Conservation (phyloP, 2,329 filamentous ascomycete species). For the Pseudomassariella vexata region DNA sequence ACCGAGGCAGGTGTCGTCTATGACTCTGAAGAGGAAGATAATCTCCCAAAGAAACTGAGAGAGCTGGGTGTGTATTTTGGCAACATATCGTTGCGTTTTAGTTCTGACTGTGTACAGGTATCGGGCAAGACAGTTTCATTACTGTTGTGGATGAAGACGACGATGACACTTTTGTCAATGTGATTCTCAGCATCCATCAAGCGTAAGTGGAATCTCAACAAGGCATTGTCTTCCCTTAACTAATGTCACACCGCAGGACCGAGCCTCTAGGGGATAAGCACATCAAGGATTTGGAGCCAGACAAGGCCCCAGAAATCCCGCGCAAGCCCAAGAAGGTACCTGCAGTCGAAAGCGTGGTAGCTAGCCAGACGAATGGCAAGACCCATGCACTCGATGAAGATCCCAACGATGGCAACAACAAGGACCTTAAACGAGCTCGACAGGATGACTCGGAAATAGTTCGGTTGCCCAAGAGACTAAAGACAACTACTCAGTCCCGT, state of each 20-base stretch:
- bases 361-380: constrained; percentile 34
- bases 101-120: constrained; percentile 38
- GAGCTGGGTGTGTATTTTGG: constrained; percentile 56
- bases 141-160: constrained; percentile 83
- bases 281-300: constrained; percentile 40
- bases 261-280: constrained; percentile 43
- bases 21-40: constrained; percentile 83
- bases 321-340: constrained; percentile 43
- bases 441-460: constrained; percentile 35
- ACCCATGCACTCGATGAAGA: constrained; percentile 27
- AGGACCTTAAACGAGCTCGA: constrained; percentile 40
- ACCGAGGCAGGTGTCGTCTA: constrained; percentile 76
- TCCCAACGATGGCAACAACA: constrained; percentile 28
- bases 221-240: not conserved
- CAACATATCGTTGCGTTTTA: constrained; percentile 3
- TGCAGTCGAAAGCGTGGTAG: constrained; percentile 32
- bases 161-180: constrained; percentile 68
- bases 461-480: constrained; percentile 42
- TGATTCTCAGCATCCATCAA: constrained; percentile 66
- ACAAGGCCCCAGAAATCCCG: constrained; percentile 43
- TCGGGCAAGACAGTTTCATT: constrained; percentile 69
- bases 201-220: constrained; percentile 40
- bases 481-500: constrained; percentile 25
- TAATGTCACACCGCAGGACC: constrained; percentile 26
- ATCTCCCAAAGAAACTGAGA: constrained; percentile 70